These are phyloP conservation scores for Dipodascus geniculatus DNA, from an alignment of 805 yeast genomes.

Conservation along the genomic window DNA sequence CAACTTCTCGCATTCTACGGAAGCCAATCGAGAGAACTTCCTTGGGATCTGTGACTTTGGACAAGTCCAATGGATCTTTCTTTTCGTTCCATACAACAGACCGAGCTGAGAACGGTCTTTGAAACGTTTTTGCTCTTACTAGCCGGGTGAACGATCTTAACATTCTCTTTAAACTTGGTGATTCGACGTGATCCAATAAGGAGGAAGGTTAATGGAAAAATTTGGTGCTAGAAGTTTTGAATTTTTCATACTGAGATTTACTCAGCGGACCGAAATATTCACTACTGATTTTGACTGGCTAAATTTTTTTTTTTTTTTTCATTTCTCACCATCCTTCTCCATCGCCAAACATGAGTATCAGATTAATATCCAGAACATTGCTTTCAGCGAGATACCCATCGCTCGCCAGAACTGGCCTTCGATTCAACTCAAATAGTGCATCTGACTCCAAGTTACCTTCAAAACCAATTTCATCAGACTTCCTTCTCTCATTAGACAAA, in stretches of 20 bases:
- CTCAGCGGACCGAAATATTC: not conserved
- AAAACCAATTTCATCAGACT: not conserved
- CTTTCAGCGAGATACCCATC: no score
- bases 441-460: not conserved
- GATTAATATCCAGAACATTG: no score
- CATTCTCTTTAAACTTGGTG: not conserved
- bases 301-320: not conserved
- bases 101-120: not conserved
- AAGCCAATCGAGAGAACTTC: constrained; percentile 23
- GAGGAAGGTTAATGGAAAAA: not conserved
- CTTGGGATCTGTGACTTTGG: constrained; percentile 11
- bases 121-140: not conserved
- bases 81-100: not conserved
- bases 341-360: not conserved
- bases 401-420: not conserved
- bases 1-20: constrained; percentile 19
- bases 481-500: not conserved
- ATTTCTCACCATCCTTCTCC: not conserved
- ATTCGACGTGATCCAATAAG: constrained; percentile 1
- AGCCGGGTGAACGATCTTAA: not conserved
- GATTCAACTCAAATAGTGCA: not conserved
- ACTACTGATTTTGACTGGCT: not conserved
- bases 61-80: constrained; percentile 4
- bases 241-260: not conserved
- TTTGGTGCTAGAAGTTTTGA: not conserved